Percentiles rank a stretch among this genome's conserved stretches.
phyloP scores from a whole-genome alignment of 2,329 filamentous ascomycete species.

The Cucurbitaria berberidis region DNA sequence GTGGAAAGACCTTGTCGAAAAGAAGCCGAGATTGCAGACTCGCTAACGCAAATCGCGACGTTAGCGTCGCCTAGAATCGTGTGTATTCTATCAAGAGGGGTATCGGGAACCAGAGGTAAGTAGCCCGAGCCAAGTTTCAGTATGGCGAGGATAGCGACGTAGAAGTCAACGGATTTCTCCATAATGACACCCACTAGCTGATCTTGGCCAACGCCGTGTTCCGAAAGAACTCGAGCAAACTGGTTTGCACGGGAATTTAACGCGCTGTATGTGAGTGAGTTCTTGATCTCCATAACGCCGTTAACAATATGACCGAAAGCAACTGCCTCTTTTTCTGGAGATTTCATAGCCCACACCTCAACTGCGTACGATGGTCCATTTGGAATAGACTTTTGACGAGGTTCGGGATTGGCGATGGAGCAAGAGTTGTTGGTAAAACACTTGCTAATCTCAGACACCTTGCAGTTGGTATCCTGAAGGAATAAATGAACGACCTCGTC shows the following conservation, averaged over 20 bases:
- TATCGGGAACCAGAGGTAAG: constrained; percentile 77
- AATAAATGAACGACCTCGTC: constrained; percentile 58
- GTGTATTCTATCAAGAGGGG: constrained; percentile 65
- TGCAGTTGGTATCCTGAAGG: constrained; percentile 44
- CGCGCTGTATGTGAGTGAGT: constrained; percentile 66
- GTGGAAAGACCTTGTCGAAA: constrained; percentile 11
- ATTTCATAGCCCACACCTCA: constrained; percentile 56
- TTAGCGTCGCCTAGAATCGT: constrained; percentile 68
- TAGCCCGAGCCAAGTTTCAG: constrained; percentile 80
- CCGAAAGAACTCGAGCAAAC: constrained; percentile 64
- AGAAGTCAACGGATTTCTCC: constrained; percentile 76
- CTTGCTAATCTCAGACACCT: constrained; percentile 34
- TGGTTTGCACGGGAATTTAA: constrained; percentile 70
- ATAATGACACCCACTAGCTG: constrained; percentile 75
- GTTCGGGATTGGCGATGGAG: constrained; percentile 53
- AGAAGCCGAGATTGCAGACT: constrained; percentile 20
- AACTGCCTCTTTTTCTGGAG: constrained; percentile 66
- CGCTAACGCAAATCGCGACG: constrained; percentile 56
- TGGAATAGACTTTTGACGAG: constrained; percentile 24
- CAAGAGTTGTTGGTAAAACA: constrained; percentile 34
- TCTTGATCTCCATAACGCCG: constrained; percentile 37
- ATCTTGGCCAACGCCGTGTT: constrained; percentile 56
- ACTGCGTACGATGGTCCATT: constrained; percentile 54
- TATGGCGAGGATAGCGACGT: constrained; percentile 74
- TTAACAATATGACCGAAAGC: constrained; percentile 63